Evolutionary conservation across 805 yeast genomes (phyloP).

Genomic region (Ogataea paraovalis): DNA sequence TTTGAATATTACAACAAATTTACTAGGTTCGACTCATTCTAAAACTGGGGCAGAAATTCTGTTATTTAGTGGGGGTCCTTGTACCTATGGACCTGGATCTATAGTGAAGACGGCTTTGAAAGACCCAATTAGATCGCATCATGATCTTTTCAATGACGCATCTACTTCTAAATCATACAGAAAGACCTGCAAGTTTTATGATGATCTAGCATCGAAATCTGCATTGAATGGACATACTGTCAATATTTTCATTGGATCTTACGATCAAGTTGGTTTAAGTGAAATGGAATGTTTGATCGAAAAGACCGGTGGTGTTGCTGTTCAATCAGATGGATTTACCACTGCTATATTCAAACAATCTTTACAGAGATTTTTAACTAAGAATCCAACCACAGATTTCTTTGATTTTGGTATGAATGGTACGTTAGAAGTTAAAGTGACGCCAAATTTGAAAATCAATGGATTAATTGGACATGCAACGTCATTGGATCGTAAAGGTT

Average conservation of each 20-base stretch:
- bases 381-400: conserved; percentile 31
- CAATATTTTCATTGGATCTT: conserved; percentile 59
- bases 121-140: conserved; percentile 65
- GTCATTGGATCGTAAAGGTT: conserved; percentile 35
- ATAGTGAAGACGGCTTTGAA: conserved; percentile 53
- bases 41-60: conserved; percentile 52
- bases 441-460: conserved; percentile 46
- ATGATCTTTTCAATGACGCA: conserved; percentile 48
- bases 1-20: conserved; percentile 41
- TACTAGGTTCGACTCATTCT: conserved; percentile 36
- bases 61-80: conserved; percentile 58
- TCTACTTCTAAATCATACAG: conserved; percentile 36
- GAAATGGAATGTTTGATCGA: conserved; percentile 60
- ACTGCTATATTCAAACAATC: conserved; percentile 70
- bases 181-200: conserved; percentile 45
- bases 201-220: conserved; percentile 42
- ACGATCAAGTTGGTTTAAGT: conserved; percentile 63
- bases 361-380: conserved; percentile 46
- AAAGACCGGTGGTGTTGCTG: conserved; percentile 59
- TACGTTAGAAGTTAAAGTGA: conserved; percentile 52
- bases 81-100: conserved; percentile 62
- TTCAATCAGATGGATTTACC: conserved; percentile 60
- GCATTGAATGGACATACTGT: conserved; percentile 51
- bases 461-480: conserved; percentile 65
- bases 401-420: conserved; percentile 56